These are phyloP conservation scores for Saturnispora galanensis DNA, from an alignment of 805 yeast species.

Conservation along the genomic window DNA sequence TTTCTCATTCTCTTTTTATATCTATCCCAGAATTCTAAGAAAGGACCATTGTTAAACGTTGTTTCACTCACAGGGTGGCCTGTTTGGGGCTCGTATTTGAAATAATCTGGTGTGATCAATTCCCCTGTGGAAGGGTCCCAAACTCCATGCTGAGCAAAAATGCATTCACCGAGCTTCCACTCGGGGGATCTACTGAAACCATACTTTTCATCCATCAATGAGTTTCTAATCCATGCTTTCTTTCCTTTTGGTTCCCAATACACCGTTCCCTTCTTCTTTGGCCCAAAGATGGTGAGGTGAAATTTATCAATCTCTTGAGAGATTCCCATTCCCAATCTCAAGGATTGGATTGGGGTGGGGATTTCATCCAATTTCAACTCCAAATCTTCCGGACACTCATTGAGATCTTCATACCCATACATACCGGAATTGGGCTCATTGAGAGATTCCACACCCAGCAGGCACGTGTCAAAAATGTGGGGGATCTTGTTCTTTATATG, in stretches of 20 bases:
- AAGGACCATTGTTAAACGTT: conserved; percentile 54
- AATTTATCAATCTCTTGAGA: conserved; percentile 60
- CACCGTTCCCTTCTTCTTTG: conserved; percentile 49
- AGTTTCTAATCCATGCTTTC: conserved; percentile 54
- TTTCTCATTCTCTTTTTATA: conserved; percentile 42
- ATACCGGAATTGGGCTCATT: conserved; percentile 82
- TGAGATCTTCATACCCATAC: conserved; percentile 51
- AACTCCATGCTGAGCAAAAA: conserved; percentile 72
- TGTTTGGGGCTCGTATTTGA: conserved; percentile 30
- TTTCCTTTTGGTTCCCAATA: conserved; percentile 57
- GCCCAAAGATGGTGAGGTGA: conserved; percentile 66
- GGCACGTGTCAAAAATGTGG: conserved; percentile 34
- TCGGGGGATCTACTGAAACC: conserved; percentile 54
- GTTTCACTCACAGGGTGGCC: conserved; percentile 36
- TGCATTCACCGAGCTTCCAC: conserved; percentile 70
- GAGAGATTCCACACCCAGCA: conserved; percentile 73
- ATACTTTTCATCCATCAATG: conserved; percentile 50
- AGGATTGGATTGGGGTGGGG: conserved; percentile 70
- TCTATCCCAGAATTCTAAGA: conserved; percentile 48
- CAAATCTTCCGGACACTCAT: conserved; percentile 45
- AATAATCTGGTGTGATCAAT: conserved; percentile 43
- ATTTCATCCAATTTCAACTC: conserved; percentile 69
- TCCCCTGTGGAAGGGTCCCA: conserved; percentile 46
- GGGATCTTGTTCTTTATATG: conserved; percentile 34
- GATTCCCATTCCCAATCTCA: conserved; percentile 72